A percentile compares a stretch with the other conserved stretches of the same genome.
phyloP scores from a whole-genome alignment of 306 rosid species.

The Cicer bijugum region DNA sequence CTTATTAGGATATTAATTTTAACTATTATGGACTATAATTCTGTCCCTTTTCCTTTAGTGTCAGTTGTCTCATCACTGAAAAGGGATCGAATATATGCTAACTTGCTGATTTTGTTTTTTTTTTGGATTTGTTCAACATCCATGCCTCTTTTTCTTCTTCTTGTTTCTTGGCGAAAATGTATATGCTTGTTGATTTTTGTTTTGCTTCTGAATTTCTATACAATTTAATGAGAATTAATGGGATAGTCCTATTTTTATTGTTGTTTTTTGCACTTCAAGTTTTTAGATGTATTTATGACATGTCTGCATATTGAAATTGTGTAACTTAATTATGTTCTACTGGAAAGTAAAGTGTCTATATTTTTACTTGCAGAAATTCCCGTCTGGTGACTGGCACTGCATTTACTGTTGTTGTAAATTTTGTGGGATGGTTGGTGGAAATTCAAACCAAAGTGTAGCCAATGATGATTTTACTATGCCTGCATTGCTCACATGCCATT shows the following conservation, averaged over 20 bases:
- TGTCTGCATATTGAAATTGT: conserved; percentile 24
- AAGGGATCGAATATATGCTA: conserved; percentile 24
- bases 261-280: conserved; percentile 13
- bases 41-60: conserved; percentile 14
- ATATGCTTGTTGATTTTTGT: conserved; percentile 5
- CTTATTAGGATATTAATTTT: conserved; percentile 15
- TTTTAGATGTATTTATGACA: conserved; percentile 34
- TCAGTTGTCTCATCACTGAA: conserved; percentile 5
- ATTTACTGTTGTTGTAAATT: conserved; percentile 89
- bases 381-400: conserved; percentile 94
- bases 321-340: conserved; percentile 18
- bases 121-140: neutral
- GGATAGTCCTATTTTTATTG: conserved; percentile 16
- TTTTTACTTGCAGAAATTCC: conserved; percentile 74
- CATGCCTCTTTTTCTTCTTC: conserved; percentile 14
- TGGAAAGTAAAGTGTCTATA: conserved; percentile 32
- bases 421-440: conserved; percentile 64
- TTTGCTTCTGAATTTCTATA: conserved; percentile 11
- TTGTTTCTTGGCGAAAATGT: conserved; percentile 3
- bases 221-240: conserved; percentile 39
- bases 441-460: conserved; percentile 47
- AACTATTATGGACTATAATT: conserved; percentile 20
- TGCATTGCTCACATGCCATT: conserved; percentile 59
- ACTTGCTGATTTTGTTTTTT: conserved; percentile 3
- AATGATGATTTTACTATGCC: conserved; percentile 46